Conservation (phyloP, 2,329 filamentous ascomycete species). For the Aureobasidium subglaciale region DNA sequence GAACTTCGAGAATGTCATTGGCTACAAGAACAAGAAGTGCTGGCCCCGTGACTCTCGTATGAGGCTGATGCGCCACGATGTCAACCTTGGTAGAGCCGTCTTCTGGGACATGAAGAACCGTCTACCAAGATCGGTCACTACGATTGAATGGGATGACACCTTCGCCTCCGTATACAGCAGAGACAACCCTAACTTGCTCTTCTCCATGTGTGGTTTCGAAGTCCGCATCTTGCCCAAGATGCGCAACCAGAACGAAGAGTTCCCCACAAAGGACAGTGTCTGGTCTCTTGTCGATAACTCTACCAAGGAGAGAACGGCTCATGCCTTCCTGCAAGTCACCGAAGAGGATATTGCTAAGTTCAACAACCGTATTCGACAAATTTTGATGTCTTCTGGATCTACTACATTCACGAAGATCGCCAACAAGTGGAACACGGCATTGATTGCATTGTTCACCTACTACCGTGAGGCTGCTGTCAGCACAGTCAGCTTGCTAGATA, state of each 20-base stretch:
- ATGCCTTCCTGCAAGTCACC: slow-evolving; percentile 95
- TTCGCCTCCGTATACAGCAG: slow-evolving; percentile 97
- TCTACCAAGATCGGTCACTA: slow-evolving; percentile 86
- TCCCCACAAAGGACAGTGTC: slow-evolving; percentile 94
- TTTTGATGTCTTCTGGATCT: slow-evolving; percentile 98
- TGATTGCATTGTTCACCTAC: slow-evolving; percentile 97
- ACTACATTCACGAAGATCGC: slow-evolving; percentile 99
- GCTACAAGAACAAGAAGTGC: slow-evolving; percentile 98
- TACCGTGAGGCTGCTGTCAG: slow-evolving; percentile 97
- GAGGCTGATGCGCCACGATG: slow-evolving; percentile 97
- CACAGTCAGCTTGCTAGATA: slow-evolving; percentile 87
- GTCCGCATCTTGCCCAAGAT: slow-evolving; percentile 94
- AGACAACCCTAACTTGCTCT: slow-evolving; percentile 93
- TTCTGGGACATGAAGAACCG: slow-evolving; percentile 99
- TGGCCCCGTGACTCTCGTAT: slow-evolving; percentile 97
- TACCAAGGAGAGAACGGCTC: slow-evolving; percentile 91
- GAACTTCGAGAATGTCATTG: slow-evolving; percentile 98
- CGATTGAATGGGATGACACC: slow-evolving; percentile 98
- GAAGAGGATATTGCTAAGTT: slow-evolving; percentile 98
- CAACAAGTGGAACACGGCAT: slow-evolving; percentile 98
- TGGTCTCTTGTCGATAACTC: slow-evolving; percentile 97
- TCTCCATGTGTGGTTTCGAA: slow-evolving; percentile 97
- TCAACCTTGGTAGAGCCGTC: slow-evolving; percentile 91
- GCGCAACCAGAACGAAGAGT: slow-evolving; percentile 91
- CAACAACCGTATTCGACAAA: slow-evolving; percentile 97